Conservation (phyloP, 2,329 filamentous ascomycete genomes). For the Beauveria australis region DNA sequence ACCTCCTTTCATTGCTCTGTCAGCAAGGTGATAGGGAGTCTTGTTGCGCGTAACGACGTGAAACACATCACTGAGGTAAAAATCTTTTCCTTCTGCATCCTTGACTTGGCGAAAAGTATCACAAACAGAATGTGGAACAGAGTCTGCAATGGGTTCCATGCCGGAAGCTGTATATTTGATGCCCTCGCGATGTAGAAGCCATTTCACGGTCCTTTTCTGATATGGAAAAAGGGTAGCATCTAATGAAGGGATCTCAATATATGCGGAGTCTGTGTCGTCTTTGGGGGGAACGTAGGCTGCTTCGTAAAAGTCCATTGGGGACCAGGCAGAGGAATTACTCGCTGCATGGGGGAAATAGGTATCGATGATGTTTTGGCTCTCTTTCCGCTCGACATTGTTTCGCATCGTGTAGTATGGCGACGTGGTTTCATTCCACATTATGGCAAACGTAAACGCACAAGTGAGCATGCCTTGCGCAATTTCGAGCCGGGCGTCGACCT, state of each 20-base stretch:
- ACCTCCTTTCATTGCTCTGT: slow-evolving; percentile 45
- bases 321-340: slow-evolving; percentile 22
- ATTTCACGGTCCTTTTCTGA: slow-evolving; percentile 61
- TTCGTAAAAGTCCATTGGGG: slow-evolving; percentile 58
- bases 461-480: slow-evolving; percentile 2
- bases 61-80: slow-evolving; percentile 55
- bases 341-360: slow-evolving; percentile 22
- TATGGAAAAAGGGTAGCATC: slow-evolving; percentile 58
- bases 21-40: slow-evolving; percentile 31
- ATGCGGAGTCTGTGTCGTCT: slow-evolving; percentile 27
- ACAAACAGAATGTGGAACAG: slow-evolving; percentile 12
- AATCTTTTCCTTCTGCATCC: slow-evolving; percentile 28
- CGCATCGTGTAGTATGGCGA: slow-evolving; percentile 25
- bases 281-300: slow-evolving; percentile 53
- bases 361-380: slow-evolving; percentile 29
- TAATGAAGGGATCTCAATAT: slow-evolving; percentile 35
- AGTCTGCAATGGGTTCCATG: not conserved
- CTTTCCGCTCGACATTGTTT: slow-evolving; percentile 19
- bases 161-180: slow-evolving; percentile 34
- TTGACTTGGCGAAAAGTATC: slow-evolving; percentile 25
- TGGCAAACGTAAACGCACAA: slow-evolving; percentile 22
- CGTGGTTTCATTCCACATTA: slow-evolving; percentile 36
- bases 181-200: slow-evolving; percentile 61
- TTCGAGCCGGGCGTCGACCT: slow-evolving; percentile 18
- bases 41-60: slow-evolving; percentile 48